Conservation (phyloP, 139 green algal species). For the Haematococcus lacustris region DNA sequence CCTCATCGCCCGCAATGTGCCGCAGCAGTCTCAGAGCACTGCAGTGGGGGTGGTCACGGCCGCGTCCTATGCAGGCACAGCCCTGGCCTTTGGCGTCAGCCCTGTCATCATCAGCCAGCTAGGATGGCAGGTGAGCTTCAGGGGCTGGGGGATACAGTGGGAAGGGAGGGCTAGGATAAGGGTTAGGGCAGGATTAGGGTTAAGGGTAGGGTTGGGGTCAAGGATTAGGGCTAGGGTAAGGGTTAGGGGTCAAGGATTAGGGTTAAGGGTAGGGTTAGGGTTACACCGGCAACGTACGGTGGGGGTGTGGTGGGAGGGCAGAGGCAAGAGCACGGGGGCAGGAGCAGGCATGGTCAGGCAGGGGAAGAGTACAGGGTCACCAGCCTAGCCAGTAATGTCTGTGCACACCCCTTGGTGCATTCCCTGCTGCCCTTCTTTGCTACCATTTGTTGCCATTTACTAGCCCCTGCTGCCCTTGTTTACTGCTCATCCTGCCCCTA, state of each 20-base stretch:
- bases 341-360: not conserved
- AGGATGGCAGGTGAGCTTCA: conserved; percentile 54
- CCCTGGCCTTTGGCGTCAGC: conserved; percentile 55
- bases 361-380: no score
- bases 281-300: not conserved
- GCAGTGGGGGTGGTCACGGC: conserved; percentile 64
- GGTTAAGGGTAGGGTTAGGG: not conserved
- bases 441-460: not conserved
- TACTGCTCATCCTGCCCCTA: no score
- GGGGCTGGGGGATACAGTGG: no score
- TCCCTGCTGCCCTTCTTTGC: not conserved
- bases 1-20: conserved; percentile 41
- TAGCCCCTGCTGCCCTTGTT: not conserved
- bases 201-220: no score
- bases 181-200: no score
- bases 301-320: not conserved
- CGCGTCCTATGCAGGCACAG: conserved; percentile 62
- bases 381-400: no score
- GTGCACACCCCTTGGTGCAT: no score
- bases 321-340: not conserved
- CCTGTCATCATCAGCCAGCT: conserved; percentile 51
- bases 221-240: not conserved
- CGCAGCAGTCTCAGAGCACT: conserved; percentile 36
- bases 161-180: no score
- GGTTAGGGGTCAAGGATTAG: not conserved